phyloP scores from a whole-genome alignment of 495 filamentous ascomycete species.

The Lophium mytilinum region DNA sequence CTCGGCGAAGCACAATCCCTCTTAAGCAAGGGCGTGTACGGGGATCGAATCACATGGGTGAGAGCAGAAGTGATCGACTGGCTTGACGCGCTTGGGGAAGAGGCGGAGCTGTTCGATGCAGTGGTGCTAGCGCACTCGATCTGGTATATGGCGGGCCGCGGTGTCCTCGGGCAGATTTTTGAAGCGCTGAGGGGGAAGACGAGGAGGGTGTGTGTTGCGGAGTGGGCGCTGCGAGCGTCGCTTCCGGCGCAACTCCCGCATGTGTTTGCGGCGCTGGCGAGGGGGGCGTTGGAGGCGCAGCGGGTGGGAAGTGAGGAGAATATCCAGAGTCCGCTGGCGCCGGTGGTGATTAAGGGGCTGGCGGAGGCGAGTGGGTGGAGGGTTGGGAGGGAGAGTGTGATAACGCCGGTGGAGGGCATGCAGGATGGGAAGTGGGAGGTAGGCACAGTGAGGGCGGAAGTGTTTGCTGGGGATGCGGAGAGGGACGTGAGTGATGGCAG shows the following conservation, averaged over 20 bases:
- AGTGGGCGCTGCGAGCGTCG: slow-evolving; percentile 33
- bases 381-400: slow-evolving; percentile 28
- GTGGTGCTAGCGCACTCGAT: slow-evolving; percentile 43
- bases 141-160: slow-evolving; percentile 41
- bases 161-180: slow-evolving; percentile 30
- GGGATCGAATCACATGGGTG: slow-evolving; percentile 37
- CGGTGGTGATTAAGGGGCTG: slow-evolving; percentile 29
- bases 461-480: slow-evolving; percentile 20
- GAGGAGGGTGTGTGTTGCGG: slow-evolving; percentile 34
- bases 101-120: slow-evolving; percentile 34
- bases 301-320: slow-evolving; percentile 32
- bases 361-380: slow-evolving; percentile 26
- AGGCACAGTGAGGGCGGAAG: neutral
- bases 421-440: slow-evolving; percentile 44
- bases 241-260: slow-evolving; percentile 24
- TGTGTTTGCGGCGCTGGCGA: slow-evolving; percentile 25
- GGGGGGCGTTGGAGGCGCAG: slow-evolving; percentile 25
- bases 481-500: slow-evolving; percentile 30
- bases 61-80: slow-evolving; percentile 12
- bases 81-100: slow-evolving; percentile 14
- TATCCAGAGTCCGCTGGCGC: slow-evolving; percentile 39
- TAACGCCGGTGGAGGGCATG: slow-evolving; percentile 31
- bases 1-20: slow-evolving; percentile 34
- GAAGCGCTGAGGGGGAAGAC: slow-evolving; percentile 29
- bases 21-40: slow-evolving; percentile 33